phyloP scores from a whole-genome alignment of 768 basidiomycete species.

The Chalciporus piperatus region DNA sequence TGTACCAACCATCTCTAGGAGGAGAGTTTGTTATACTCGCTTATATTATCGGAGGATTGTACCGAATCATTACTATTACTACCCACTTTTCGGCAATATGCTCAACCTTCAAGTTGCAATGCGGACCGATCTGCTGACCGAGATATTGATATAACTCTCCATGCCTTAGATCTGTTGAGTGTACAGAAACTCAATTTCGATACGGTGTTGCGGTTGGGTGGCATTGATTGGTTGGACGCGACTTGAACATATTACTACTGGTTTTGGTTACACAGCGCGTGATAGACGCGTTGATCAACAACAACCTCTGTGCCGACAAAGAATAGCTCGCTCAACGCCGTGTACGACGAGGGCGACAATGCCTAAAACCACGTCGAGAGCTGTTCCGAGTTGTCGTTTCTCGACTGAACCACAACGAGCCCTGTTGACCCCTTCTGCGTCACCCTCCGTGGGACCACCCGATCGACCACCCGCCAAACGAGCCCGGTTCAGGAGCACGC shows the following conservation, averaged over 20 bases:
- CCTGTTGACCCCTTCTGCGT: constrained; percentile 27
- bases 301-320: constrained; percentile 7
- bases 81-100: neutral
- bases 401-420: constrained; percentile 12
- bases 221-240: neutral
- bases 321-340: constrained; percentile 1
- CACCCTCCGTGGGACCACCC: constrained; percentile 28
- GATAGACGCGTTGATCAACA: constrained; percentile 16
- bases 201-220: too few species aligned
- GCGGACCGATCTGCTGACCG: too few species aligned
- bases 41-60: constrained; percentile 8
- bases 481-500: constrained; percentile 45
- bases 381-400: neutral
- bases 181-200: too few species aligned
- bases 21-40: constrained; percentile 13
- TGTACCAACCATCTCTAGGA: constrained; percentile 10
- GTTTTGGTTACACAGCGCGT: constrained; percentile 13
- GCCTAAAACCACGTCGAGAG: constrained; percentile 6
- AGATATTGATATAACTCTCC: too few species aligned
- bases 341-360: constrained; percentile 9
- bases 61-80: constrained; percentile 3
- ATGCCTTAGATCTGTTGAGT: too few species aligned
- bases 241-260: neutral
- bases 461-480: constrained; percentile 48
- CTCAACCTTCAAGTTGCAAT: too few species aligned